Percentiles rank a stretch among this genome's conserved stretches.
Conservation (phyloP, 2,329 filamentous ascomycete species). For the Cladophialophora immunda region DNA sequence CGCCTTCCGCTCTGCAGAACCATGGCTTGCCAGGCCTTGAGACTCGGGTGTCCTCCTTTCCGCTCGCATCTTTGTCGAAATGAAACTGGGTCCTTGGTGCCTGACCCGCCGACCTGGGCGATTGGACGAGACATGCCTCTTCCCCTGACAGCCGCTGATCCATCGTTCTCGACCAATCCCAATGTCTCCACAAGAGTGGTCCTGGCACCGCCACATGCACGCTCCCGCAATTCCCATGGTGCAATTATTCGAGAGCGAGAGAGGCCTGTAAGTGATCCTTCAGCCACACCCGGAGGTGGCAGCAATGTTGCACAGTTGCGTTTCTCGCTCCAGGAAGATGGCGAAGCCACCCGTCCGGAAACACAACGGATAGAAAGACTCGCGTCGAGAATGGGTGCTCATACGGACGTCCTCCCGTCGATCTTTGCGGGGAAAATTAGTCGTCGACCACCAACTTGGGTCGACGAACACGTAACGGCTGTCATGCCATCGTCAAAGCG, state of each 20-base stretch:
- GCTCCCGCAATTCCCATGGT: slow-evolving; percentile 25
- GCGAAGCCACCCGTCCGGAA: not conserved
- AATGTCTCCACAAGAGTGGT: slow-evolving; percentile 24
- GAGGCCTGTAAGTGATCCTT: slow-evolving; percentile 9
- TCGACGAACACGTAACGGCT: not conserved
- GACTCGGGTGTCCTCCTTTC: slow-evolving; percentile 27
- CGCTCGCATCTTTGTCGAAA: slow-evolving; percentile 29
- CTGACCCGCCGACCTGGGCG: slow-evolving; percentile 19
- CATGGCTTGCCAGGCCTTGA: slow-evolving; percentile 20
- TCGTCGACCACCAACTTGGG: not conserved
- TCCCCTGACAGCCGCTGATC: slow-evolving; percentile 31
- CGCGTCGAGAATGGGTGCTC: not conserved
- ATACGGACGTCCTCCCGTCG: not conserved
- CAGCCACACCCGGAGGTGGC: slow-evolving; percentile 9
- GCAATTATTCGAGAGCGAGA: slow-evolving; percentile 6
- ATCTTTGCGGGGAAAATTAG: slow-evolving; percentile 1
- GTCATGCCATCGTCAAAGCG: not conserved
- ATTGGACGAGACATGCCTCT: slow-evolving; percentile 30
- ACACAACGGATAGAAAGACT: not conserved
- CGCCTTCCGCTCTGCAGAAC: not conserved
- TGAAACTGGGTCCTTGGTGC: slow-evolving; percentile 31
- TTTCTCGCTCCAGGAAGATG: not conserved
- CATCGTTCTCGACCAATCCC: slow-evolving; percentile 37
- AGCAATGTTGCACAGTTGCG: not conserved
- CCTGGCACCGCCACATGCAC: slow-evolving; percentile 29